phyloP scores from a whole-genome alignment of 1,139 yeast genomes.

The Barnettozyma hawaiiensis region DNA sequence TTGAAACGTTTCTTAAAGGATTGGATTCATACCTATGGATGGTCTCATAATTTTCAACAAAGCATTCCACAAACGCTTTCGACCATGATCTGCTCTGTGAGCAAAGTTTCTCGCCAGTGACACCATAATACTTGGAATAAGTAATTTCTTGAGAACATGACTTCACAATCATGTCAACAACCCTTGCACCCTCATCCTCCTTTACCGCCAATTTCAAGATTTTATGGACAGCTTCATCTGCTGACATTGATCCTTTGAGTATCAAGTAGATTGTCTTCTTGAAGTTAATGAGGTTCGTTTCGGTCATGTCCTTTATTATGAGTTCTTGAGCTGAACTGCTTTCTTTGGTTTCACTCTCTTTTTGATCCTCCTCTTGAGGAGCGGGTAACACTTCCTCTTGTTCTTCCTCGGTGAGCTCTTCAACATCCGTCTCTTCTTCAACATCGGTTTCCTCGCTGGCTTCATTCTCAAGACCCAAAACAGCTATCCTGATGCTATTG shows the following conservation, averaged over 20 bases:
- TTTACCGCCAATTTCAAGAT: slow-evolving; percentile 46
- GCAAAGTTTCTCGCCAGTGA: slow-evolving; percentile 66
- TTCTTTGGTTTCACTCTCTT: slow-evolving; percentile 3
- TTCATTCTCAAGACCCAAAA: slow-evolving; percentile 40
- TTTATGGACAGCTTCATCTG: slow-evolving; percentile 92
- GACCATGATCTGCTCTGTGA: slow-evolving; percentile 51
- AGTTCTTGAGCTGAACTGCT: slow-evolving; percentile 9
- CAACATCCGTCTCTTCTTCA: slow-evolving; percentile 27
- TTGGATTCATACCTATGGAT: slow-evolving; percentile 68
- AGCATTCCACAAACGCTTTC: slow-evolving; percentile 44
- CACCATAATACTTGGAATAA: slow-evolving; percentile 81
- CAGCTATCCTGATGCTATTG: slow-evolving; percentile 34
- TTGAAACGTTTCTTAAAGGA: slow-evolving; percentile 73
- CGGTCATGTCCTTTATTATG: slow-evolving; percentile 58
- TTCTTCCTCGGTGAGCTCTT: slow-evolving; percentile 28
- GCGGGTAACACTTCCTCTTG: slow-evolving; percentile 28
- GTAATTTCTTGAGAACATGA: slow-evolving; percentile 86
- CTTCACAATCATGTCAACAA: slow-evolving; percentile 73
- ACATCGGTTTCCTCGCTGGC: slow-evolving; percentile 26
- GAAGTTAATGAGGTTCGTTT: slow-evolving; percentile 52
- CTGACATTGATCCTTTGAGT: slow-evolving; percentile 87
- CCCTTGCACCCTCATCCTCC: slow-evolving; percentile 36
- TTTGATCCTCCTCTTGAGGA: slow-evolving; percentile 7
- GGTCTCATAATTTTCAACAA: slow-evolving; percentile 49
- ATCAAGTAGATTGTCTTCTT: slow-evolving; percentile 77